Base-by-base conservation (phyloP, 2,329 filamentous ascomycete genomes). In the Colletotrichum limetticola region DNA sequence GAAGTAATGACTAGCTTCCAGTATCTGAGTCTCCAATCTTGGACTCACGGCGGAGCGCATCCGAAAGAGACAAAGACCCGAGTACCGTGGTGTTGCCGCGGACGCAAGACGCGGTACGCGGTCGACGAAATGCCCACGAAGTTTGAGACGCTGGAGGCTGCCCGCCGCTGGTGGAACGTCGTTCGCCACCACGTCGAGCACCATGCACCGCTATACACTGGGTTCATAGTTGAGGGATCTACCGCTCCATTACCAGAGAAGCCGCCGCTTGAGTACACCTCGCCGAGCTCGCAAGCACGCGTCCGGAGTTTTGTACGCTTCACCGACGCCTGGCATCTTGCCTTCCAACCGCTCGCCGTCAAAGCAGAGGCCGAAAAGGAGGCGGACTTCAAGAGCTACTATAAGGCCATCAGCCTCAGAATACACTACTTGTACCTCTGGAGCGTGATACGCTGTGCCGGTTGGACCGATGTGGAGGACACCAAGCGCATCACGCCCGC, bases 11-110 rank as follows among this genome's bases (percentile, higher is more conserved):
- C 26, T 53, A 55, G 66, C 2, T 72, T 70, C 30, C 70, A 58
- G n/a, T 22, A 35, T 3, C 28, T 72, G 19, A 46, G 37, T 19
- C 52, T 53, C 3, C 66, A 70, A 9, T 6, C 52, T n/a, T 72
- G 70, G 70, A 46, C 46, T 16, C 59, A 52, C 0, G 64, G 49
- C 19, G 70, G 66, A 9, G 9, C 32, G 11, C 66, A 63, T 14
- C 58, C 59, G 12, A 11, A 19, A 14, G 66, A 59, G 26, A 69
- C 65, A 7, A 24, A 46, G 2, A 16, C 9, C 12, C 28, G 55
- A 5, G 60, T 72, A 2, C 70, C 70, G 2, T 72, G 70, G 70
- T 72, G 70, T 58, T 72, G 70, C 1, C 49, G 70, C 6, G 70
- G 70, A 1, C 52, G 19, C 2, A 63, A n/a, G 12, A 12, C 28